Conservation (phyloP, 129 eudicot species). For the Saussurea involucrata region DNA sequence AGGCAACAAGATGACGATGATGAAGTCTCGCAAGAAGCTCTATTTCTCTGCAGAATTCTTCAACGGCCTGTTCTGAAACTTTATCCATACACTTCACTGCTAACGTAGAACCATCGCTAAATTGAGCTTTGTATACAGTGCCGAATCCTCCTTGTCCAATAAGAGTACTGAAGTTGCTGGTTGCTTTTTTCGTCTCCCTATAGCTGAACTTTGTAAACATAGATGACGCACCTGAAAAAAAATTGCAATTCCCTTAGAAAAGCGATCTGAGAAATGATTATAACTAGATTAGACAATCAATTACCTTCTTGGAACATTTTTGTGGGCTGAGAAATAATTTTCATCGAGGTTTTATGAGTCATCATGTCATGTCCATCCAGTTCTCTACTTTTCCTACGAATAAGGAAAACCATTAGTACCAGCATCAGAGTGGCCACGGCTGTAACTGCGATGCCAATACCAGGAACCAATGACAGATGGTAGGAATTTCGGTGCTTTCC, state of each 20-base stretch:
- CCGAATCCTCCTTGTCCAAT: constrained; percentile 97
- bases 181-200: constrained; percentile 80
- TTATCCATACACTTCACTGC: constrained; percentile 90
- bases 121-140: constrained; percentile 76
- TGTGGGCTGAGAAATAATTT: constrained; percentile 45
- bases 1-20: constrained; percentile 97
- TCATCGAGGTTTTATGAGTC: constrained; percentile 37
- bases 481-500: constrained; percentile 43
- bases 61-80: constrained; percentile 91
- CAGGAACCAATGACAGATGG: constrained; percentile 63
- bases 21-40: constrained; percentile 97
- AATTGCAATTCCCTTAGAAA: constrained; percentile 7
- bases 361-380: constrained; percentile 41
- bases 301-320: constrained; percentile 69
- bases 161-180: constrained; percentile 60
- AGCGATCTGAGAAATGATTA: not conserved
- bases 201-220: constrained; percentile 76
- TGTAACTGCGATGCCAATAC: constrained; percentile 70
- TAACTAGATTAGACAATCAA: not conserved
- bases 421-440: constrained; percentile 55
- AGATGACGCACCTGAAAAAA: constrained; percentile 61
- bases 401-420: constrained; percentile 55
- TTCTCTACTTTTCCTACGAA: constrained; percentile 65
- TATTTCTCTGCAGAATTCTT: constrained; percentile 86
- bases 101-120: constrained; percentile 65